A percentile compares a stretch with the other conserved stretches of the same genome.
Evolutionary conservation across 331 rosid genomes (phyloP).

Genomic region (Acacia pycnantha): DNA sequence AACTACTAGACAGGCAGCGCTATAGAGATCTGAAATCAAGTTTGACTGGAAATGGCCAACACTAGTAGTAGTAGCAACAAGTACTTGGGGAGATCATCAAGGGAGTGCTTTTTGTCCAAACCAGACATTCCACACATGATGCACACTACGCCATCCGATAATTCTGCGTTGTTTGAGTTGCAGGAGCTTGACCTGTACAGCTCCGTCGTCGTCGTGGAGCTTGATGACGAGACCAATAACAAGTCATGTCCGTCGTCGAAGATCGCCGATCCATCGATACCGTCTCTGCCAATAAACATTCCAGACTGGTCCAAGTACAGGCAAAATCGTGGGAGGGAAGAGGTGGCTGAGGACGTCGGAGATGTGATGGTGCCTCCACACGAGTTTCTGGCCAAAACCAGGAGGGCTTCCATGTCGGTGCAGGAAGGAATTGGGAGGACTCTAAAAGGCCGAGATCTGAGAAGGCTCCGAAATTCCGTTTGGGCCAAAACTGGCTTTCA

Average conservation of each 20-base stretch:
- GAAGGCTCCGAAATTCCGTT: neutral
- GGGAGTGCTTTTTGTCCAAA: neutral
- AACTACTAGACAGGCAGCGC: neutral
- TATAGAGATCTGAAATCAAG: neutral
- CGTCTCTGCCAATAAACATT: conserved; percentile 30
- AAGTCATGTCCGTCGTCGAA: neutral
- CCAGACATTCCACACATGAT: neutral
- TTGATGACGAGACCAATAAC: neutral
- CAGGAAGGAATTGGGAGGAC: neutral
- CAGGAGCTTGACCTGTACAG: neutral
- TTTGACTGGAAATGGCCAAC: neutral
- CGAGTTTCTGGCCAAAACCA: neutral
- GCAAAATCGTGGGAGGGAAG: neutral
- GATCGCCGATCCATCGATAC: neutral
- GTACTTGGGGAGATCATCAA: neutral
- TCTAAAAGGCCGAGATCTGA: neutral
- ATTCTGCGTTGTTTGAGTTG: neutral
- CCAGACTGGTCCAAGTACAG: conserved; percentile 79
- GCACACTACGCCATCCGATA: neutral
- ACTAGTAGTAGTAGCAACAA: neutral
- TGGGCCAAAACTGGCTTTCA: neutral
- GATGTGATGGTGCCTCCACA: neutral
- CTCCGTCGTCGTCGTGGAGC: neutral
- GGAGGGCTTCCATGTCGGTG: neutral
- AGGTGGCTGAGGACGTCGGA: neutral